Conservation (phyloP, 768 basidiomycete genomes). For the Pisolithus albus region DNA sequence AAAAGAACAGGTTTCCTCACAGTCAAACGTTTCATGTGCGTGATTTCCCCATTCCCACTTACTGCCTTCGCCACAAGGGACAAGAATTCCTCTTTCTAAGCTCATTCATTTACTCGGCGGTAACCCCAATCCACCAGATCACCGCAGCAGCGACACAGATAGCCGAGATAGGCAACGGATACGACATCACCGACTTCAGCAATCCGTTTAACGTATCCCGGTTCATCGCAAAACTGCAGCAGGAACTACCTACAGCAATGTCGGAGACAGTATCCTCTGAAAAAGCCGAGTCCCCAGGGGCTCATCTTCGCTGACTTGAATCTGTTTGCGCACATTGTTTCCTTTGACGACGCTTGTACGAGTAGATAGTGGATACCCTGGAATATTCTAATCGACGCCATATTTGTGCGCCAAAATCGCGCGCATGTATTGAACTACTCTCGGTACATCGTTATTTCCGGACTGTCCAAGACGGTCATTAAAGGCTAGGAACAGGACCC, state of each 20-base stretch:
- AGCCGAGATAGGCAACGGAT: conserved; percentile 29
- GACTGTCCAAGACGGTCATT: no score
- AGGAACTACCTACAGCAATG: conserved; percentile 25
- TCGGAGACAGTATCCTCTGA: conserved; percentile 21
- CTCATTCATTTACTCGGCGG: background rate
- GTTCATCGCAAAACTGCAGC: conserved; percentile 25
- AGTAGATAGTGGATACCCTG: no score
- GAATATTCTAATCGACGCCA: no score
- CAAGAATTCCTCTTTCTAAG: background rate
- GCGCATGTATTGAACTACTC: no score
- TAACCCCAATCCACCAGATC: conserved; percentile 12
- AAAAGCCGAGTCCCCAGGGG: background rate
- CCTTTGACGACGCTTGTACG: no score
- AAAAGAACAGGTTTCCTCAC: conserved; percentile 28
- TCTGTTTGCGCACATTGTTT: no score
- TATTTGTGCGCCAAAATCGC: no score
- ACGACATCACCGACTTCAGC: conserved; percentile 27
- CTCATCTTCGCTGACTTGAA: no score
- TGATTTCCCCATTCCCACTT: background rate
- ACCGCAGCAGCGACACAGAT: conserved; percentile 26
- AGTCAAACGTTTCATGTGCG: conserved; percentile 28
- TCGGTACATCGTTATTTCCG: no score
- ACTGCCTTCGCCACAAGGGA: background rate
- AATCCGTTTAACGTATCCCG: conserved; percentile 26
- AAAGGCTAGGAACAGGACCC: background rate